phyloP scores from a whole-genome alignment of 2,329 filamentous ascomycete genomes.

The Pseudopithomyces maydicus region DNA sequence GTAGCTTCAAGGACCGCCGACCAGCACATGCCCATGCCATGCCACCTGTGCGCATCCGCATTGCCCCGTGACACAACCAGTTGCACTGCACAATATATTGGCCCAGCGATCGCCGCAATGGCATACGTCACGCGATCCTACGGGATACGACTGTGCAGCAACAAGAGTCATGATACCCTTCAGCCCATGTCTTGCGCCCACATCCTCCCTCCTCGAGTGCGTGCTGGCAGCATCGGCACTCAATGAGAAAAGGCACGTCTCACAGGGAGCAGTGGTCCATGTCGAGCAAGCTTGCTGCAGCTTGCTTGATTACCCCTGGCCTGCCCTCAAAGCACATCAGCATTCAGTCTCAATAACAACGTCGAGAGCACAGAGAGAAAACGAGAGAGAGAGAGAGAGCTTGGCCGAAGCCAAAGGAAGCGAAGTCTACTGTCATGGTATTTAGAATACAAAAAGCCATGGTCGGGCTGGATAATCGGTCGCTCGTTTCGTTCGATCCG shows the following conservation, averaged over 20 bases:
- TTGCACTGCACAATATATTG: no score
- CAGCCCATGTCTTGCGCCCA: not conserved
- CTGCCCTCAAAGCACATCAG: conserved; percentile 33
- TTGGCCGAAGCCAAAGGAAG: conserved; percentile 9
- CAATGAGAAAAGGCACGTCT: conserved; percentile 45
- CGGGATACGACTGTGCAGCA: not conserved
- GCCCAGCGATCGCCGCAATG: no score
- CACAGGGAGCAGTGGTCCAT: conserved; percentile 7
- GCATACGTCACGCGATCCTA: not conserved
- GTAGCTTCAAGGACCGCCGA: no score
- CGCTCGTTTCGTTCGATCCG: conserved; percentile 5
- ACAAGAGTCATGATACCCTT: no score
- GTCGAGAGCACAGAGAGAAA: not conserved
- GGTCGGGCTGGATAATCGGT: not conserved
- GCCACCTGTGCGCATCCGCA: no score
- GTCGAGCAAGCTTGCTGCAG: not conserved
- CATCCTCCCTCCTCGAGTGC: conserved; percentile 42
- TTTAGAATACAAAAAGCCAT: conserved; percentile 14
- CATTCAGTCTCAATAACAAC: not conserved
- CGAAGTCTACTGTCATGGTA: conserved; percentile 13
- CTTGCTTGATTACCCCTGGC: conserved; percentile 16
- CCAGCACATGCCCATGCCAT: no score
- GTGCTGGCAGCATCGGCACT: conserved; percentile 30
- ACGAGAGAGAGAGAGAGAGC: conserved; percentile 11
- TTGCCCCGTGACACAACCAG: no score